Conservation (phyloP, 108 stramenopile species). For the Hondaea fermentalgiana region DNA sequence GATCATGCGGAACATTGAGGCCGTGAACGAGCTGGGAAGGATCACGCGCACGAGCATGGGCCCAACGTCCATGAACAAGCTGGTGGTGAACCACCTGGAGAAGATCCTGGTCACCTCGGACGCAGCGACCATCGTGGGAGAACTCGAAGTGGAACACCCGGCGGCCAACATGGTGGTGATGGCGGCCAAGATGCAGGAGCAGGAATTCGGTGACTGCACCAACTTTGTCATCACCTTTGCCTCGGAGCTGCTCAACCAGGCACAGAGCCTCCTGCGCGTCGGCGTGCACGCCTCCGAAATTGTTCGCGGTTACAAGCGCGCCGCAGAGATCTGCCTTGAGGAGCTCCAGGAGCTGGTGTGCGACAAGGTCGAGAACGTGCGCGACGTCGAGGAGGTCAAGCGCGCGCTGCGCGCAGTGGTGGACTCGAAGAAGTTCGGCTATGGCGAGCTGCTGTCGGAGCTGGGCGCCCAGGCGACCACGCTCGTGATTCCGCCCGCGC, state of each 20-base stretch:
- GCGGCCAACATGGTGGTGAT: constrained; percentile 88
- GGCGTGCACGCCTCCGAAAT: constrained; percentile 85
- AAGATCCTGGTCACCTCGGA: constrained; percentile 94
- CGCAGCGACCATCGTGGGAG: constrained; percentile 84
- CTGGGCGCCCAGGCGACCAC: constrained; percentile 85
- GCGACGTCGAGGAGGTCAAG: constrained; percentile 46
- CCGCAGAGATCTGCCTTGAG: constrained; percentile 63
- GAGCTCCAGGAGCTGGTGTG: constrained; percentile 45
- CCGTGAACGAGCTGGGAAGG: constrained; percentile 78
- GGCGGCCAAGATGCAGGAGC: constrained; percentile 85
- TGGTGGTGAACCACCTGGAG: constrained; percentile 95
- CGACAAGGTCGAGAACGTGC: constrained; percentile 46
- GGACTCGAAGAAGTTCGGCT: constrained; percentile 79
- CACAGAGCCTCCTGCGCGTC: constrained; percentile 79
- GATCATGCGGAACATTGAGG: constrained; percentile 71
- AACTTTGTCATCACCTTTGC: constrained; percentile 84
- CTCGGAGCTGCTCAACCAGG: constrained; percentile 74
- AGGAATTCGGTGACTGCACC: constrained; percentile 82
- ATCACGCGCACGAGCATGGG: constrained; percentile 88
- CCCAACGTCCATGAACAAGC: constrained; percentile 94
- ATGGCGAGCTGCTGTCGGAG: constrained; percentile 68
- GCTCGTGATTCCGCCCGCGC: constrained; percentile 60
- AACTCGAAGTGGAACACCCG: constrained; percentile 94
- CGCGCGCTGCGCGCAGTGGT: constrained; percentile 67
- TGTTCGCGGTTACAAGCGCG: constrained; percentile 72